phyloP scores from a whole-genome alignment of 139 green algal species.

The Pseudopediastrum boryanum region DNA sequence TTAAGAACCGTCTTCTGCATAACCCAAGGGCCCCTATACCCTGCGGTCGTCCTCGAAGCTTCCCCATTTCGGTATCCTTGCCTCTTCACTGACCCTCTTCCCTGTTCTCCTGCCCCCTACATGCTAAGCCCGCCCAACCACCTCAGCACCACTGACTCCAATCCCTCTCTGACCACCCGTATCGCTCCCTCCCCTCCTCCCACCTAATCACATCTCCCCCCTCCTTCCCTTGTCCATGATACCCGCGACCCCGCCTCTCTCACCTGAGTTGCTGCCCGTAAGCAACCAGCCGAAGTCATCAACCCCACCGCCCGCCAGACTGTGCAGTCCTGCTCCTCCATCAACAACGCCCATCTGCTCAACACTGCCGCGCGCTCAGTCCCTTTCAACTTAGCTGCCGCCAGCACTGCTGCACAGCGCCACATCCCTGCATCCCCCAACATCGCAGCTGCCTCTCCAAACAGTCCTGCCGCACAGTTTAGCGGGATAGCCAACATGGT shows the following conservation, averaged over 20 bases:
- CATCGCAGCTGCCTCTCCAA: constrained; percentile 24
- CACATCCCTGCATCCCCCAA: constrained; percentile 73
- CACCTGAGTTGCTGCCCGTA: constrained; percentile 44
- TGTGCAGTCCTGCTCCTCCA: constrained; percentile 46
- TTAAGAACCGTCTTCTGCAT: too few relatives aligned
- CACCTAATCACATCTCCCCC: too few relatives aligned
- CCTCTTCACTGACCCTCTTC: too few relatives aligned
- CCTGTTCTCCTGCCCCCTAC: background rate
- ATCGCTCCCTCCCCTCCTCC: too few relatives aligned
- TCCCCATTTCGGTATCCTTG: too few relatives aligned
- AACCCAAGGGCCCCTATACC: too few relatives aligned
- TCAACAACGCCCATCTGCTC: constrained; percentile 70
- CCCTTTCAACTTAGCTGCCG: constrained; percentile 49
- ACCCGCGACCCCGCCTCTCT: background rate
- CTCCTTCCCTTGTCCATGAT: background rate
- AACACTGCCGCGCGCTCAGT: constrained; percentile 54
- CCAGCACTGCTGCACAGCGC: constrained; percentile 70
- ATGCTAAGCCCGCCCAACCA: background rate
- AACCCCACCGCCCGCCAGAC: constrained; percentile 61
- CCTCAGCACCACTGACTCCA: background rate
- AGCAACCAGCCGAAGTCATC: constrained; percentile 53
- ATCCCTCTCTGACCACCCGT: background rate
- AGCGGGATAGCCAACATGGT: constrained; percentile 80
- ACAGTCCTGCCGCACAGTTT: constrained; percentile 69
- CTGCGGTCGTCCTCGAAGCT: too few relatives aligned